Evolutionary conservation across 495 filamentous ascomycete genomes (phyloP).

Genomic region (Trichoderma reesei): DNA sequence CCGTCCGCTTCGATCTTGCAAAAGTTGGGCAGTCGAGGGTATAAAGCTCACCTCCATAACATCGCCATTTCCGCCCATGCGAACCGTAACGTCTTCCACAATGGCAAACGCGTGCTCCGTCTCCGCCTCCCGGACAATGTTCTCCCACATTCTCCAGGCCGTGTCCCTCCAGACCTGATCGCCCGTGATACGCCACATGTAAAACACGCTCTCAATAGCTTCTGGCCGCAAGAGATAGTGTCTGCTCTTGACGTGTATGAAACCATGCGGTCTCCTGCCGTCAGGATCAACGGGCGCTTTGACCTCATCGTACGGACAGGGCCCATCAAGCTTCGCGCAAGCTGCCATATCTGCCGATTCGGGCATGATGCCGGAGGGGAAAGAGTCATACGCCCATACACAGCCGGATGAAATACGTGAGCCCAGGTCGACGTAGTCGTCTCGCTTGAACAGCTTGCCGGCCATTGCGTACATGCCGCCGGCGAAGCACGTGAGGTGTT

Average conservation of each 20-base stretch:
- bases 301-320: slow-evolving; percentile 19
- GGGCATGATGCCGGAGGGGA: slow-evolving; percentile 65
- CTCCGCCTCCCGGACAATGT: slow-evolving; percentile 31
- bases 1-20: not conserved
- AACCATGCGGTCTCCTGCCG: slow-evolving; percentile 15
- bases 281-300: not conserved
- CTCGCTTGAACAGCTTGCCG: slow-evolving; percentile 53
- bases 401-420: slow-evolving; percentile 66
- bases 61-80: slow-evolving; percentile 24
- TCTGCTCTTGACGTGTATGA: slow-evolving; percentile 20
- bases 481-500: slow-evolving; percentile 48
- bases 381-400: slow-evolving; percentile 67
- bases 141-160: slow-evolving; percentile 49
- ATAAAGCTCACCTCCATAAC: slow-evolving; percentile 31
- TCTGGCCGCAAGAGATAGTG: slow-evolving; percentile 43
- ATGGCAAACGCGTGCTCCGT: slow-evolving; percentile 37
- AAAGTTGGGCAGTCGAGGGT: not conserved
- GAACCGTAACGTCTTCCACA: slow-evolving; percentile 25
- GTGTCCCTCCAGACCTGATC: slow-evolving; percentile 40
- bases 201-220: slow-evolving; percentile 51
- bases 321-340: slow-evolving; percentile 28
- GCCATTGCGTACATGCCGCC: slow-evolving; percentile 74
- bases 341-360: slow-evolving; percentile 49
- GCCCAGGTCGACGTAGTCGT: slow-evolving; percentile 57
- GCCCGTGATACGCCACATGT: slow-evolving; percentile 50